These are phyloP conservation scores for Chamaenerion angustifolium DNA, from an alignment of 345 rosid genomes.

Conservation along the genomic window DNA sequence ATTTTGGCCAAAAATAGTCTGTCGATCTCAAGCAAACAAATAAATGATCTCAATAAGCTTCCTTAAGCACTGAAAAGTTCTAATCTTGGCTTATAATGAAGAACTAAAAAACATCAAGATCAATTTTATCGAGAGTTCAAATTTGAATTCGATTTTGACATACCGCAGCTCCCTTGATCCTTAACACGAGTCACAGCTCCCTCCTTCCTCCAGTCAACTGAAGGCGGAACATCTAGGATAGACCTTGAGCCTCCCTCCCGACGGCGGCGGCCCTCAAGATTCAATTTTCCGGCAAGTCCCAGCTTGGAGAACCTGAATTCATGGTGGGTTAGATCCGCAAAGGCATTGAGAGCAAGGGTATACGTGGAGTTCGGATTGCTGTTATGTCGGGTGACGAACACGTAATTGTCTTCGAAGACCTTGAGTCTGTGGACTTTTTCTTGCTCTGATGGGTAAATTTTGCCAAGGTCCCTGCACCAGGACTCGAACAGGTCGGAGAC, in stretches of 20 bases:
- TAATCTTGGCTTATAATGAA: no score
- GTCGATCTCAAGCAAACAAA: no score
- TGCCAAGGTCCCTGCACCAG: conserved; percentile 57
- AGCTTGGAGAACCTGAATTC: conserved; percentile 67
- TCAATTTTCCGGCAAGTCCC: conserved; percentile 42
- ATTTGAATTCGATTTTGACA: background rate
- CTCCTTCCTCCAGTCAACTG: conserved; percentile 71
- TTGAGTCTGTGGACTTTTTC: conserved; percentile 45
- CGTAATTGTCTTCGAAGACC: conserved; percentile 56
- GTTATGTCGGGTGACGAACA: conserved; percentile 48
- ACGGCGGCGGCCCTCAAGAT: conserved; percentile 9
- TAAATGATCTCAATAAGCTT: no score
- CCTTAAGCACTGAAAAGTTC: no score
- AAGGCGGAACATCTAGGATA: conserved; percentile 29
- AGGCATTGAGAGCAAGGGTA: conserved; percentile 57
- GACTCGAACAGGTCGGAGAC: conserved; percentile 42
- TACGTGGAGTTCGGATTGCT: conserved; percentile 28
- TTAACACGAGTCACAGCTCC: conserved; percentile 75
- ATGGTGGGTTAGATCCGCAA: conserved; percentile 72
- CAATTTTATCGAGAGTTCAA: no score
- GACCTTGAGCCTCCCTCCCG: background rate
- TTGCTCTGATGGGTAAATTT: conserved; percentile 33
- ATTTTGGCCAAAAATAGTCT: no score
- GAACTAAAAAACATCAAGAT: no score
- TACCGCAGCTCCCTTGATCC: conserved; percentile 91